These are phyloP conservation scores for Exophiala lecanii-corni DNA, from an alignment of 2,329 filamentous ascomycete genomes.

Conservation along the genomic window DNA sequence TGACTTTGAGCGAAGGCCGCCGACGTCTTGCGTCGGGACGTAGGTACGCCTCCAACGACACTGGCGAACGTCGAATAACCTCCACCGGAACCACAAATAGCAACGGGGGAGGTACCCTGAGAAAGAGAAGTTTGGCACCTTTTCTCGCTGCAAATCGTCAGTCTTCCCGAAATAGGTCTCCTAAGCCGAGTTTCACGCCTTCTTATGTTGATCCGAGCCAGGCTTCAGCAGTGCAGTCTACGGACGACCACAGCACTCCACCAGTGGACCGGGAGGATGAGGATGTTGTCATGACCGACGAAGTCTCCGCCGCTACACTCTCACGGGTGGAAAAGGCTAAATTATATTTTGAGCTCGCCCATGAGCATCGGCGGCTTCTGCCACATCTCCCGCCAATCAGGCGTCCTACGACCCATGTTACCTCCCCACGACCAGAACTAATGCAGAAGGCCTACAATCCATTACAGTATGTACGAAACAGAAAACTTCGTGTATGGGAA, in stretches of 20 bases:
- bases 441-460: slow-evolving; percentile 71
- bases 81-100: slow-evolving; percentile 15
- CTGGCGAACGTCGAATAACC: slow-evolving; percentile 19
- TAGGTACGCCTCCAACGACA: slow-evolving; percentile 35
- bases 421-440: slow-evolving; percentile 29
- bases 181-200: slow-evolving; percentile 26
- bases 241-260: slow-evolving; percentile 19
- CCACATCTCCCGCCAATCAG: slow-evolving; percentile 68
- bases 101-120: slow-evolving; percentile 10
- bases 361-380: slow-evolving; percentile 78
- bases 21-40: slow-evolving; percentile 55
- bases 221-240: slow-evolving; percentile 8
- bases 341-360: slow-evolving; percentile 76
- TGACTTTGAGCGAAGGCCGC: slow-evolving; percentile 79
- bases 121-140: slow-evolving; percentile 15
- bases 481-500: slow-evolving; percentile 76
- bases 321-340: slow-evolving; percentile 79
- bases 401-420: slow-evolving; percentile 18
- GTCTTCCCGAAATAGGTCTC: slow-evolving; percentile 17
- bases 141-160: slow-evolving; percentile 19
- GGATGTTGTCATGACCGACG: slow-evolving; percentile 36
- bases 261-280: slow-evolving; percentile 28
- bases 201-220: slow-evolving; percentile 27
- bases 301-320: slow-evolving; percentile 73
- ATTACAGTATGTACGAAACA: slow-evolving; percentile 85